Evolutionary conservation across 768 basidiomycete species (phyloP).

Genomic region (Termitomyces sp.): DNA sequence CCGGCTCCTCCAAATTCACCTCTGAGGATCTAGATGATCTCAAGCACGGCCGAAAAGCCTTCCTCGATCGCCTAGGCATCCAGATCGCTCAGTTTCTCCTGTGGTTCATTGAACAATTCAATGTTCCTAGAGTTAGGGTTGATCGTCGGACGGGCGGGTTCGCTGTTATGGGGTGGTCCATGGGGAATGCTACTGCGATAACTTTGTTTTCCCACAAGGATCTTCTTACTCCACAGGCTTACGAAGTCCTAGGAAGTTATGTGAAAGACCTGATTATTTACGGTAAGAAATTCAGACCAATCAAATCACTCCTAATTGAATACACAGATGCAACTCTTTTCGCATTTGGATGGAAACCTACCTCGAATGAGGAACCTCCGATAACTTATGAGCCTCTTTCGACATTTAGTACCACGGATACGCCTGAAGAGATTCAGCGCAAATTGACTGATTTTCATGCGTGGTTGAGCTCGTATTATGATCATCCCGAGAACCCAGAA

Average conservation of each 20-base stretch:
- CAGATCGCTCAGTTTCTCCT: slow-evolving; percentile 25
- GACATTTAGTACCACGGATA: not conserved
- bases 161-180: slow-evolving; percentile 35
- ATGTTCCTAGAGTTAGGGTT: slow-evolving; percentile 20
- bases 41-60: slow-evolving; percentile 17
- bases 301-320: not conserved
- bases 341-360: slow-evolving; percentile 25
- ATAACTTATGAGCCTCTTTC: slow-evolving; percentile 9
- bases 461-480: slow-evolving; percentile 29
- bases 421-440: slow-evolving; percentile 15
- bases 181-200: slow-evolving; percentile 26
- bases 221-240: slow-evolving; percentile 18
- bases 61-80: slow-evolving; percentile 22
- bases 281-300: slow-evolving; percentile 18
- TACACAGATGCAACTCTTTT: slow-evolving; percentile 27
- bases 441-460: slow-evolving; percentile 21
- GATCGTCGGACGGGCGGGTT: slow-evolving; percentile 30
- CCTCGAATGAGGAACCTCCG: slow-evolving; percentile 11
- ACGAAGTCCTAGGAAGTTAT: slow-evolving; percentile 24
- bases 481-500: slow-evolving; percentile 17
- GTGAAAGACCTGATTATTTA: slow-evolving; percentile 27
- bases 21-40: slow-evolving; percentile 28
- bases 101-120: slow-evolving; percentile 21
- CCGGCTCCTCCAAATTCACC: slow-evolving; percentile 27
- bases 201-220: slow-evolving; percentile 22